Conservation (phyloP, 177 flowering plant genomes). For the Vitis hybrid region DNA sequence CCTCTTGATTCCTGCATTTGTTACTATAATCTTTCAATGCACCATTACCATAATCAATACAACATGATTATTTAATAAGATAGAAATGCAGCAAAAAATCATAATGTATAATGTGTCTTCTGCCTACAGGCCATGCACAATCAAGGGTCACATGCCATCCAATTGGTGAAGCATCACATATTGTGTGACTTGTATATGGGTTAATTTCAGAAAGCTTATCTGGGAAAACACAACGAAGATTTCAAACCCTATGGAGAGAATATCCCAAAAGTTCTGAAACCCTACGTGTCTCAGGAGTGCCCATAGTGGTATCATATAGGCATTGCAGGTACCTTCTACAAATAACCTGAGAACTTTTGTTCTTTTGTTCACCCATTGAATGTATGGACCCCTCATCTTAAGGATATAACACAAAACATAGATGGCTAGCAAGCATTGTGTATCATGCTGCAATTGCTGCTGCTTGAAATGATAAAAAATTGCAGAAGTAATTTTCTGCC, state of each 20-base stretch:
- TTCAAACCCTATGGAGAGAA: no score
- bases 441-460: conserved; percentile 3
- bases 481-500: neutral
- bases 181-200: no score
- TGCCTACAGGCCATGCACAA: no score
- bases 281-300: neutral
- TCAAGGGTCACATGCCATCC: no score
- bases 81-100: conserved; percentile 1
- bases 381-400: no score
- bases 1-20: conserved; percentile 90
- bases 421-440: neutral
- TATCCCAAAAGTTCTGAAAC: neutral
- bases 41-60: neutral
- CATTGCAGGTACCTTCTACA: neutral
- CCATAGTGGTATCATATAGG: no score
- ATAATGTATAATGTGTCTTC: neutral
- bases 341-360: neutral
- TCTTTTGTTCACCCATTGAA: neutral
- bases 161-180: no score
- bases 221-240: no score
- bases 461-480: conserved; percentile 1
- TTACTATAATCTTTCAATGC: conserved; percentile 7
- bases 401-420: neutral
- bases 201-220: no score
- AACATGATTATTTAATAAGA: neutral